Base-by-base conservation (phyloP, 1,284 basidiomycete species). In the Cerioporus squamosus region DNA sequence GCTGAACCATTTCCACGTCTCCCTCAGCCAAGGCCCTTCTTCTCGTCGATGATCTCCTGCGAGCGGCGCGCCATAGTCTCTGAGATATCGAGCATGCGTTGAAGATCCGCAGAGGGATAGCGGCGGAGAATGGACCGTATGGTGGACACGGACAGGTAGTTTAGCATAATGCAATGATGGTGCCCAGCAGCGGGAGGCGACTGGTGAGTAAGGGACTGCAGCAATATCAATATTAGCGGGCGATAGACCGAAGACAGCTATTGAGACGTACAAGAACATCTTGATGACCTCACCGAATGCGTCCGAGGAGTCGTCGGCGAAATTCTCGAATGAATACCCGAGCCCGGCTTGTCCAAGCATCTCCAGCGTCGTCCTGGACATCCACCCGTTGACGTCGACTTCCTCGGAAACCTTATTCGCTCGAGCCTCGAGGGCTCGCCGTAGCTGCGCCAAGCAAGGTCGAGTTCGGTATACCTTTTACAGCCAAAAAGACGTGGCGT, bases 61-160 rank as follows among this genome's bases (percentile, higher is more conserved):
- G 80, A 74, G 0, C 75, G 75, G 2, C 68, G 52, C 44, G 77
- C 67, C 66, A 82, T 73, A 3, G 69, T 68, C 55, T 82, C 76
- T 3, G 74, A 57, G 22, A 81, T 53, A 10, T 20, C 20, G 52
- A 58, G 45, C 31, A 61, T 53, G n/a, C 31, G 14, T 12, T 51
- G 55, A 4, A 57, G 3, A 2, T 51, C 42, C 5, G 40, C 18
- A 2, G 46, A 38, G 8, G 59, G 59, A 17, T 44, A 29, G 24
- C 22, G 24, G 26, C 52, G 53, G 17, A 58, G 33, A 1, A 64
- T 17, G 10, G 26, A 36, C 4, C 53, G 42, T 23, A 61, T 61
- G 8, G 66, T 51, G 9, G 44, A 26, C 10, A 55, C 51, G 1
- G 65, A 38, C 36, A 66, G 36, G 6, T 58, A n/a, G n/a, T 55